Percentiles rank a stretch among this genome's conserved stretches.
These are phyloP conservation scores for Telopea speciosissima DNA, from an alignment of 177 flowering plant species.

Conservation along the genomic window DNA sequence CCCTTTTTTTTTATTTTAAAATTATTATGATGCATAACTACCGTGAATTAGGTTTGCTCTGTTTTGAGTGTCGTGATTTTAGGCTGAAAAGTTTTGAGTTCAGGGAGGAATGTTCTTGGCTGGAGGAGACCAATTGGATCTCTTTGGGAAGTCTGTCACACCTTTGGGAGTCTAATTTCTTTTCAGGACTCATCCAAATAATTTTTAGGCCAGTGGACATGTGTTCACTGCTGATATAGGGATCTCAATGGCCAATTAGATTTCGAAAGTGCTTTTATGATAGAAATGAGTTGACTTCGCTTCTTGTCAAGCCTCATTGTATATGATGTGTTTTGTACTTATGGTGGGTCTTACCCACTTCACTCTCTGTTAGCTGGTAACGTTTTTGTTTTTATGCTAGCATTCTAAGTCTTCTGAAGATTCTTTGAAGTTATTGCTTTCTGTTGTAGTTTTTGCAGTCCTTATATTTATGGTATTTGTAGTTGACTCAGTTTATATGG, in stretches of 20 bases:
- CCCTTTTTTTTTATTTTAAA: background rate
- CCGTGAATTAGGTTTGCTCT: background rate
- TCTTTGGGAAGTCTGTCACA: background rate
- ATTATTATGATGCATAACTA: background rate
- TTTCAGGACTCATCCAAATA: background rate
- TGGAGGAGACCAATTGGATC: background rate
- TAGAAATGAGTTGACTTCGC: background rate
- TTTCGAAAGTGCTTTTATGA: background rate
- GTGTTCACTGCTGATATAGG: background rate
- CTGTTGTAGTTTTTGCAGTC: background rate
- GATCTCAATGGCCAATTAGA: background rate
- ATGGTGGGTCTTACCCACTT: background rate
- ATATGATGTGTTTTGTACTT: background rate
- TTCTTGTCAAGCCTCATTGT: background rate
- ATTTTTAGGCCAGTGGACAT: background rate
- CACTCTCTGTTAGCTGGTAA: background rate
- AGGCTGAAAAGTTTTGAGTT: background rate
- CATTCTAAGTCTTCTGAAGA: background rate
- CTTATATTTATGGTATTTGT: background rate
- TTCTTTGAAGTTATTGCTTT: background rate
- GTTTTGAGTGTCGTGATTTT: background rate
- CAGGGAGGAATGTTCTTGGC: background rate
- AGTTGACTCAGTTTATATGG: background rate
- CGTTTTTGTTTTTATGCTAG: background rate
- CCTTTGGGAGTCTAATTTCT: background rate